These are phyloP conservation scores for Podospora anserina DNA, from an alignment of 495 filamentous ascomycete genomes.

Conservation along the genomic window DNA sequence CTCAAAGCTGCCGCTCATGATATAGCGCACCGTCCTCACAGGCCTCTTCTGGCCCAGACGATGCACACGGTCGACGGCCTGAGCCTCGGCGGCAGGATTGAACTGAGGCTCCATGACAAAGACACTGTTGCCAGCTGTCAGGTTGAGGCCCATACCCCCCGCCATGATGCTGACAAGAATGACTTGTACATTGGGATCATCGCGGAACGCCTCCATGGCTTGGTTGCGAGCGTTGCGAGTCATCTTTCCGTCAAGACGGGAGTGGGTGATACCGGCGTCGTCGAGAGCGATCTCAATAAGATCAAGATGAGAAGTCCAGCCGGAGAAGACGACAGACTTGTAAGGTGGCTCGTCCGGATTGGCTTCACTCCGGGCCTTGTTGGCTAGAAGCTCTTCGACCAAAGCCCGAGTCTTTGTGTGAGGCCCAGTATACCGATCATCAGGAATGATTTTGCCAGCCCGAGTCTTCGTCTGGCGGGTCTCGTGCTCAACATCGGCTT, in stretches of 20 bases:
- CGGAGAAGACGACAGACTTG: conserved; percentile 90
- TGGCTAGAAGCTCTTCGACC: conserved; percentile 59
- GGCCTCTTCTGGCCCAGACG: conserved; percentile 83
- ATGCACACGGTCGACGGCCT: conserved; percentile 92
- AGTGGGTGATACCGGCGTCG: conserved; percentile 61
- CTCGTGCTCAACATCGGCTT: conserved; percentile 59
- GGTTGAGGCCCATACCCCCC: conserved; percentile 87
- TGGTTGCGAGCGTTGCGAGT: conserved; percentile 62
- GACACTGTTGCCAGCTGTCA: conserved; percentile 78
- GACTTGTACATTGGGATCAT: conserved; percentile 67
- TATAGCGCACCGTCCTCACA: conserved; percentile 76
- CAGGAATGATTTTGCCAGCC: conserved; percentile 54
- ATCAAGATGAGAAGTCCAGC: conserved; percentile 91
- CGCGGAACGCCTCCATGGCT: conserved; percentile 71
- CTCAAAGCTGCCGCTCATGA: conserved; percentile 89
- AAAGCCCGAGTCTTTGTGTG: conserved; percentile 88
- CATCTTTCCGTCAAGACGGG: conserved; percentile 90
- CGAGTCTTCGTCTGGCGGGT: conserved; percentile 40
- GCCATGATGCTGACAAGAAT: conserved; percentile 90
- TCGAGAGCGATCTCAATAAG: conserved; percentile 83
- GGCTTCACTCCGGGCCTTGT: conserved; percentile 56
- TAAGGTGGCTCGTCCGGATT: conserved; percentile 62
- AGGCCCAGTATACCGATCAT: conserved; percentile 73
- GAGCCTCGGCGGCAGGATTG: conserved; percentile 91
- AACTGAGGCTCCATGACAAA: conserved; percentile 99